Percentiles rank a stretch among this genome's conserved stretches.
Evolutionary conservation across 2,329 filamentous ascomycete genomes (phyloP).

Genomic region (Neoarthrinium moseri): DNA sequence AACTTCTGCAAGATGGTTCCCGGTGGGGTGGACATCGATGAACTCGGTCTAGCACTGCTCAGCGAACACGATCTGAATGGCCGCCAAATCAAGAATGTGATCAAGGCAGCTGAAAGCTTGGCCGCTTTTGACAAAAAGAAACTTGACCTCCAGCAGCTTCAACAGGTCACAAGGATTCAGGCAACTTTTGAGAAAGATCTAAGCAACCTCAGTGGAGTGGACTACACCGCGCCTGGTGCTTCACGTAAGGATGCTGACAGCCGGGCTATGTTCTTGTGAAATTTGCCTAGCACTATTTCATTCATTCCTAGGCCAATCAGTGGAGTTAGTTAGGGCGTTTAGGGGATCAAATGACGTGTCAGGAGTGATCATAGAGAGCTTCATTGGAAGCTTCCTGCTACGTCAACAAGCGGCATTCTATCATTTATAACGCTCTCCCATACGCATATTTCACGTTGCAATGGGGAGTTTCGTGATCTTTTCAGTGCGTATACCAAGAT

Average conservation of each 20-base stretch:
- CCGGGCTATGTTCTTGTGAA: slow-evolving; percentile 16
- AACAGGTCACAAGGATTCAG: slow-evolving; percentile 29
- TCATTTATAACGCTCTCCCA: no score
- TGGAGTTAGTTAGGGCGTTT: no score
- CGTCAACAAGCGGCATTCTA: no score
- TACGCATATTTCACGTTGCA: no score
- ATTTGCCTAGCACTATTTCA: no score
- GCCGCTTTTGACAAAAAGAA: slow-evolving; percentile 26
- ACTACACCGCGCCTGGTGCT: slow-evolving; percentile 18
- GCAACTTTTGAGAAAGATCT: slow-evolving; percentile 28
- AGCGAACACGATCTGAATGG: slow-evolving; percentile 26
- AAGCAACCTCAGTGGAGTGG: slow-evolving; percentile 12
- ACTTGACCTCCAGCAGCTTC: slow-evolving; percentile 25
- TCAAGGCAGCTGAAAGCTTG: slow-evolving; percentile 29
- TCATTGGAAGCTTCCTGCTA: no score
- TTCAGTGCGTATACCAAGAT: no score
- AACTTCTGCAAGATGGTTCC: slow-evolving; percentile 23
- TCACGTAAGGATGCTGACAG: slow-evolving; percentile 10
- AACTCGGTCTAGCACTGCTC: slow-evolving; percentile 15
- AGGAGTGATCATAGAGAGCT: no score
- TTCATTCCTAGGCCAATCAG: no score
- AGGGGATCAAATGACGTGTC: no score
- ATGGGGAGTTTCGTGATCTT: no score
- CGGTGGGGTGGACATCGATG: slow-evolving; percentile 19
- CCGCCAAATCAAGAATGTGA: slow-evolving; percentile 31